Evolutionary conservation across 305 asterid genomes (phyloP), one percentile per base, ranked within the genome.

Genomic region (Stenogyne calaminthoides): DNA sequence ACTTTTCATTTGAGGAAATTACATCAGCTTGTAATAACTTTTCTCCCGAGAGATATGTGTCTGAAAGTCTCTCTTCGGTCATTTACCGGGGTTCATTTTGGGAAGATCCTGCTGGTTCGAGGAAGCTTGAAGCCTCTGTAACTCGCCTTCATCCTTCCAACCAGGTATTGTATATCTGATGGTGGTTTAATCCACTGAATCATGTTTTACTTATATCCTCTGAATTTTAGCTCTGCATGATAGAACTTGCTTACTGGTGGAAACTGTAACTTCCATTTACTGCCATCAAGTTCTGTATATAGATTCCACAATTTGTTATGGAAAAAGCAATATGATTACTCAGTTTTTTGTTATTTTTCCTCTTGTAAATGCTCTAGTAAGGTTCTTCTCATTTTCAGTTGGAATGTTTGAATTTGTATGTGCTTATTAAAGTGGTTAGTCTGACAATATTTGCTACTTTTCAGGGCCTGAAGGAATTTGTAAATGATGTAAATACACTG

Each of bases 61-160:
- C 96, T 22, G 96, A 91, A 78, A 87, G 97, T n/a, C 87, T 89
- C 37, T 88, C 95, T 58, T 89, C 97, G 64, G 91, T 89, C 74
- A 82, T 88, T 55, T 91, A 89, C 73, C 88, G 86, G 54, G 97
- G 96, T 74, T 88, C 95, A 44, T 2, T 91, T 91, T 77, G 86
- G 72, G 93, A 87, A 32, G 92, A 87, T 67, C 64, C 74, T 44
- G 69, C 88, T 22, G 76, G 88, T 9, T 46, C 79, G 20, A 88
- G 72, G 79, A 91, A 88, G 84, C 84, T 88, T 42, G 93, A 91
- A 56, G 97, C 97, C 39, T 89, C 89, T 16, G 87, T 91, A 40
- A 85, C 91, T 55, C 88, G 93, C 51, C 91, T 91, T 83, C 90
- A 88, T 78, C 81, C 95, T 29, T 84, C 88, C 62, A 77, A 77